Evolutionary conservation across 2,329 filamentous ascomycete genomes (phyloP), one percentile per base, ranked within the genome.

Genomic region (Diaporthe sp.): DNA sequence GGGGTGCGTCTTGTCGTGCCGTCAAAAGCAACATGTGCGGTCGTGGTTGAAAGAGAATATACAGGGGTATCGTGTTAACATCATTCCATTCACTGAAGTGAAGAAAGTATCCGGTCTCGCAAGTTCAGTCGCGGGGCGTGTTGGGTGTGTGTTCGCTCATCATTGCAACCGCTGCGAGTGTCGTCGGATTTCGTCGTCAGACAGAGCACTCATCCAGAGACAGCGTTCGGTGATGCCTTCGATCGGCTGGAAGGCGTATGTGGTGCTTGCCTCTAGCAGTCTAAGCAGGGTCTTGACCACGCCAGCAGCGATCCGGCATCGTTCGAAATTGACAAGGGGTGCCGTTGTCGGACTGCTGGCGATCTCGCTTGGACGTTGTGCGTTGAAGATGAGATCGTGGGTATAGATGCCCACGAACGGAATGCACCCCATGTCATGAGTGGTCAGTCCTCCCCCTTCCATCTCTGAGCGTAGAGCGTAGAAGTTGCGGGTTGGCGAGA

Each of bases 381-480:
- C 92, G 80, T 96, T 96, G 86, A 94, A 95, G 59, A 96, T 90
- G 55, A 97, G 87, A 81, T 97, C 94, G 80, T 96, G 94, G 2
- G 94, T 96, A 83, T 97, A 97, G 73, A 93, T 92, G 75, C 92
- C 94, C 65, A 97, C 93, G 81, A 97, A 96, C 0, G 94, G 94
- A 76, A 97, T 96, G 79, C 94, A 96, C 2, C 94, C 94, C 51
- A 89, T 88, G 72, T 94, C 92, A 1, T 89, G 83, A n/a, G 81
- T 83, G 55, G 83, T 79, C 10, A 79, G 86, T 1, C 90, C 90
- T 25, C 85, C 86, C 3, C 89, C 89, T 82, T 97, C 94, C 94
- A 96, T 97, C 84, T 96, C 94, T 0, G 92, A 89, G 57, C 94
- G 90, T 22, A 97, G 87, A 78, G 90, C 93, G 82, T 94, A 89